A percentile compares a stretch with the other conserved stretches of the same genome.
Evolutionary conservation across 1,284 basidiomycete genomes (phyloP).

Genomic region (Phenoliferia sp.): DNA sequence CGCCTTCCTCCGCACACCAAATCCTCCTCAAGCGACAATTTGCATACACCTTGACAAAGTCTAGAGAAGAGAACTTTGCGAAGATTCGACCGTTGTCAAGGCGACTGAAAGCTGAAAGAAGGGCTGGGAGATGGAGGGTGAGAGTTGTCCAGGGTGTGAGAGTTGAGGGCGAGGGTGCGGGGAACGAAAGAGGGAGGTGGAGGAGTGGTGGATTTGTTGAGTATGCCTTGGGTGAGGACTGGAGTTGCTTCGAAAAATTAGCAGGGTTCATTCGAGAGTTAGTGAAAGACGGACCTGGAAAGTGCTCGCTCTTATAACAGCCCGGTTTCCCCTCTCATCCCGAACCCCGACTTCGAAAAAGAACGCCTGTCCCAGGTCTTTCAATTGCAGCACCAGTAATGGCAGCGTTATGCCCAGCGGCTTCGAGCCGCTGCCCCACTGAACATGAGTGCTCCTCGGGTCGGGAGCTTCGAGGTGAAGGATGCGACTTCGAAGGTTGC

Average conservation of each 20-base stretch:
- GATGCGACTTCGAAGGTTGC: conserved; percentile 1
- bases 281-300: conserved; percentile 18
- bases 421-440: conserved; percentile 1
- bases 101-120: neutral
- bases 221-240: neutral
- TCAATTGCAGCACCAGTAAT: conserved; percentile 15
- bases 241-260: neutral
- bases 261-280: neutral
- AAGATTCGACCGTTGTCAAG: neutral
- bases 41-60: conserved; percentile 21
- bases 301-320: conserved; percentile 12
- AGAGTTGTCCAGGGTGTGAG: conserved; percentile 24
- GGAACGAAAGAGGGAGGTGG: conserved; percentile 23
- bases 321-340: neutral
- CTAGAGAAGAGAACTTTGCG: neutral
- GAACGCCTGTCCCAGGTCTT: conserved; percentile 20
- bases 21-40: conserved; percentile 19
- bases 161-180: conserved; percentile 7
- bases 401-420: conserved; percentile 18
- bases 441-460: conserved; percentile 11
- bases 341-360: conserved; percentile 19
- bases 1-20: conserved; percentile 18
- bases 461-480: conserved; percentile 28
- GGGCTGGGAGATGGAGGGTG: conserved; percentile 12
- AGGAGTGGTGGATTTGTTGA: conserved; percentile 1